Evolutionary conservation across 139 green algal species (phyloP), one percentile per base, ranked within the genome.

Genomic region (Chlamydomonas applanata): DNA sequence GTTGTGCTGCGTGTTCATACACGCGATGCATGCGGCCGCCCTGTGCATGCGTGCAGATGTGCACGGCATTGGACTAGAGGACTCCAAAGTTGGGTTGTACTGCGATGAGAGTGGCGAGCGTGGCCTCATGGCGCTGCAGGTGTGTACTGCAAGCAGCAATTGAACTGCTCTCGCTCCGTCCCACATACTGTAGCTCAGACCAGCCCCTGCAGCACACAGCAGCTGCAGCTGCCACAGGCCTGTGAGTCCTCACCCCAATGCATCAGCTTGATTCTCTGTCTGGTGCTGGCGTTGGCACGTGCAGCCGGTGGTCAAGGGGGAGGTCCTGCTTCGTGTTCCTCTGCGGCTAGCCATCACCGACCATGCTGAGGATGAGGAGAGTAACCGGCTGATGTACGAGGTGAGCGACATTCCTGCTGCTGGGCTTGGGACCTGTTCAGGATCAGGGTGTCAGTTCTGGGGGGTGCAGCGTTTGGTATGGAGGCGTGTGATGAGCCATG

Each of bases 271-370:
- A n/a, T n/a, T n/a, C n/a, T n/a, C n/a, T n/a, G n/a, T n/a, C n/a
- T n/a, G n/a, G n/a, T n/a, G n/a, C n/a, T n/a, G n/a, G n/a, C n/a
- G n/a, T n/a, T n/a, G n/a, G n/a, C n/a, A n/a, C n/a, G 40, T 11
- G 11, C 40, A 49, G 40, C 40, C 40, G 40, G 40, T 49, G 40
- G 40, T 7, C 40, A 49, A 49, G 52, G 87, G 84, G 3, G 74
- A 89, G 19, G 45, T 67, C n/a, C 14, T 94, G 16, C 35, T 95
- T 29, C 40, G 79, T 19, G 71, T 94, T 25, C 90, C 90, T 0
- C 74, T 95, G 73, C 73, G 86, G 0, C 70, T 94, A 30, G 91
- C 88, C 20, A 72, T 96, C 27, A 90, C 83, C 4, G 89, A 94
- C 52, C 73, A 89, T 49, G 44, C 73, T 0, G 86, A 76, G 22